These are phyloP conservation scores for Aspergillus puulaauensis DNA, from an alignment of 2,329 filamentous ascomycete genomes.

Conservation along the genomic window DNA sequence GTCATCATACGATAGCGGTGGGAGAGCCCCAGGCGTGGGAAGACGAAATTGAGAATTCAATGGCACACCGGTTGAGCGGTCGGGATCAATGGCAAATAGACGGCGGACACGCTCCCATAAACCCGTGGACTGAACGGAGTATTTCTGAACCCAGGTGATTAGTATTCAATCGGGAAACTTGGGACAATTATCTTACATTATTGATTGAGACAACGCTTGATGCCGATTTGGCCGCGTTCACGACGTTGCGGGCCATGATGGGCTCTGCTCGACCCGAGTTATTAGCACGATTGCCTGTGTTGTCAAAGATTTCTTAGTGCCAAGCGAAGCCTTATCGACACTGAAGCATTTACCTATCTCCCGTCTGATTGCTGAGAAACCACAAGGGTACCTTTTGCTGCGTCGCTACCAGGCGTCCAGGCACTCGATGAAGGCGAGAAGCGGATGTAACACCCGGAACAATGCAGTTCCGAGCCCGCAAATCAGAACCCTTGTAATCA, in stretches of 20 bases:
- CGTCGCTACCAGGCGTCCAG: background rate
- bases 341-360: background rate
- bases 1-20: conserved; percentile 73
- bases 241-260: conserved; percentile 37
- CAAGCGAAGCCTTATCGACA: background rate
- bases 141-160: conserved; percentile 66
- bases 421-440: background rate
- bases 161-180: background rate
- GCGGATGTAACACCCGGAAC: background rate
- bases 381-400: background rate
- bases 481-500: conserved; percentile 2
- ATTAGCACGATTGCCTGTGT: background rate
- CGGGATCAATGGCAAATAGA: conserved; percentile 75
- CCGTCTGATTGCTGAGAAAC: background rate
- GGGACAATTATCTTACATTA: conserved; percentile 28
- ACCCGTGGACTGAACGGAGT: conserved; percentile 85
- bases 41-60: conserved; percentile 91
- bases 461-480: background rate
- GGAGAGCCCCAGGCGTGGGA: conserved; percentile 72
- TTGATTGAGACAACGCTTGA: conserved; percentile 37
- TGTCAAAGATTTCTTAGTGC: background rate
- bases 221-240: conserved; percentile 41
- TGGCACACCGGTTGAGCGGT: conserved; percentile 87
- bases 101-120: conserved; percentile 84
- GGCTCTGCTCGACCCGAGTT: conserved; percentile 18